Evolutionary conservation across 805 yeast genomes (phyloP).

Genomic region (Pichia californica): DNA sequence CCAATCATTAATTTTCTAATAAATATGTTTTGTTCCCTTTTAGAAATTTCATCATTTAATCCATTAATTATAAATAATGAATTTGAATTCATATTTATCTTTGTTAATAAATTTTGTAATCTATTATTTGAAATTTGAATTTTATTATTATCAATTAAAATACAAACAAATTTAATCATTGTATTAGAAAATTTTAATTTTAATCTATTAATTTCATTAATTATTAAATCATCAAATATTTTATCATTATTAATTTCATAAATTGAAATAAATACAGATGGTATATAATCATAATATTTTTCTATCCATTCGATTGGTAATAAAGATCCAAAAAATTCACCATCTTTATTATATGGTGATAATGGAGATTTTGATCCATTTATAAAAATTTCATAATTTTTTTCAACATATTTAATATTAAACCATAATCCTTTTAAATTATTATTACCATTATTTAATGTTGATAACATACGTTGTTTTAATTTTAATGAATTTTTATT

Average conservation of each 20-base stretch:
- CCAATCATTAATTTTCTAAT: slow-evolving; percentile 35
- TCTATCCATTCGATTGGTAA: slow-evolving; percentile 45
- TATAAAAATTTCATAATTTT: slow-evolving; percentile 6
- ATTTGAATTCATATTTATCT: slow-evolving; percentile 3
- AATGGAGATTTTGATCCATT: slow-evolving; percentile 23
- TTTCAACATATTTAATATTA: slow-evolving; percentile 9
- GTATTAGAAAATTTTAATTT: slow-evolving; percentile 26
- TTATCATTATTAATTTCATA: slow-evolving; percentile 30
- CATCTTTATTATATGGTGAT: slow-evolving; percentile 39
- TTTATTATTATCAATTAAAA: neutral
- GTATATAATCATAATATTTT: slow-evolving; percentile 43
- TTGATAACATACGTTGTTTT: neutral
- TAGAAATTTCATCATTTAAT: slow-evolving; percentile 4
- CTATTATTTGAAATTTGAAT: neutral
- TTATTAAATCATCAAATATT: slow-evolving; percentile 24
- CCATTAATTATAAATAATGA: slow-evolving; percentile 7
- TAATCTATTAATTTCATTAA: slow-evolving; percentile 30
- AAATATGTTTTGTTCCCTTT: slow-evolving; percentile 13
- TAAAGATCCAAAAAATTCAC: slow-evolving; percentile 36
- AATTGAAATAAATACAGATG: slow-evolving; percentile 41
- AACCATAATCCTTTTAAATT: slow-evolving; percentile 10
- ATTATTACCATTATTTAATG: neutral
- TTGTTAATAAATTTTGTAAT: neutral
- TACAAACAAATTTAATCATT: slow-evolving; percentile 6
- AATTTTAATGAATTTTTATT: neutral